A percentile compares a stretch with the other conserved stretches of the same genome.
phyloP scores from a whole-genome alignment of 305 asterid genomes.

The Fraxinus baroniana region DNA sequence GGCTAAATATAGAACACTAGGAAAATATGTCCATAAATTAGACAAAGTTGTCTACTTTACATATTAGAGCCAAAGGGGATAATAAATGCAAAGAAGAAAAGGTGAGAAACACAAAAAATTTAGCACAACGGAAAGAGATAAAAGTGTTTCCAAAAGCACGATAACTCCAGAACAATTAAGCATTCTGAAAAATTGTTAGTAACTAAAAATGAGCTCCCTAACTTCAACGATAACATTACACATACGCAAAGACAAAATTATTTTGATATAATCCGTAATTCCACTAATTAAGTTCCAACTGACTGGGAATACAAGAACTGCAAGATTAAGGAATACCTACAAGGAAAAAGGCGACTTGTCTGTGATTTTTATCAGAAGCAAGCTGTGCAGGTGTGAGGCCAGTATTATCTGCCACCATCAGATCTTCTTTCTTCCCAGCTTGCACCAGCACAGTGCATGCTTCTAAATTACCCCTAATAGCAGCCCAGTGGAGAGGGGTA shows the following conservation, averaged over 20 bases:
- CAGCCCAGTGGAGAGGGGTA: slow-evolving; percentile 98
- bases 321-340: slow-evolving; percentile 59
- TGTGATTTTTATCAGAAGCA: slow-evolving; percentile 89
- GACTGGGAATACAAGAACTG: background rate
- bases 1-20: background rate
- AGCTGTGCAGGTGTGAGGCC: slow-evolving; percentile 97
- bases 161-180: background rate
- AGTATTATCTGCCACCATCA: slow-evolving; percentile 76
- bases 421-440: slow-evolving; percentile 95
- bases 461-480: slow-evolving; percentile 90
- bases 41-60: background rate
- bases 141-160: background rate
- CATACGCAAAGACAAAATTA: background rate
- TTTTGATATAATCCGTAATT: background rate
- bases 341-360: slow-evolving; percentile 98
- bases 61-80: background rate
- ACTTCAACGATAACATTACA: background rate
- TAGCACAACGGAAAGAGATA: background rate
- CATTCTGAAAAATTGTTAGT: background rate
- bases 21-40: slow-evolving; percentile 3
- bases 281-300: slow-evolving; percentile 5
- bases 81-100: background rate
- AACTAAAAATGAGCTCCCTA: background rate
- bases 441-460: slow-evolving; percentile 98
- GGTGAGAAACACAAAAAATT: background rate